Conservation (phyloP, 768 basidiomycete genomes). For the Gelatoporia subvermispora region DNA sequence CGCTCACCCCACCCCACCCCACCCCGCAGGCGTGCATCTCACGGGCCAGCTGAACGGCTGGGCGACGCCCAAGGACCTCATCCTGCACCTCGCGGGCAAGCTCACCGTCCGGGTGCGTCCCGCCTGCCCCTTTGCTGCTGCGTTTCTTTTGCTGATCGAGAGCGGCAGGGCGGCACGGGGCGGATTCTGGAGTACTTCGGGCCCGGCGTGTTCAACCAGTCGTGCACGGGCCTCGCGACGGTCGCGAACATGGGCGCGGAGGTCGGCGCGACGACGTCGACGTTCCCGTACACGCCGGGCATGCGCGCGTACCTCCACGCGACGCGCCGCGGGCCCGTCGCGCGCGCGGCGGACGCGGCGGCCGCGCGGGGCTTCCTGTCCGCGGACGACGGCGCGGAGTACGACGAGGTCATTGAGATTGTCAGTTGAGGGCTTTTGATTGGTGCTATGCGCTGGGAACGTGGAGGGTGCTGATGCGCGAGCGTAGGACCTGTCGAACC, state of each 20-base stretch:
- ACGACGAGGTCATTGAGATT: constrained; percentile 92
- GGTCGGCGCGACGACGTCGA: constrained; percentile 99
- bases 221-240: constrained; percentile 95
- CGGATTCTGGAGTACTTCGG: constrained; percentile 97
- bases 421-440: constrained; percentile 41
- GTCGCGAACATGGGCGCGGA: constrained; percentile 99
- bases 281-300: constrained; percentile 89
- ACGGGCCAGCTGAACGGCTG: constrained; percentile 86
- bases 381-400: constrained; percentile 85
- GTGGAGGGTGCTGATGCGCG: no score
- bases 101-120: constrained; percentile 81
- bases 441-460: neutral
- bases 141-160: constrained; percentile 1
- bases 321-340: constrained; percentile 84
- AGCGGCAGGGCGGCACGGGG: constrained; percentile 83
- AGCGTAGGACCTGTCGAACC: constrained; percentile 72
- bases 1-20: neutral
- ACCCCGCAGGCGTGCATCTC: constrained; percentile 68
- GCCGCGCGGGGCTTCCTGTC: constrained; percentile 70
- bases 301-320: constrained; percentile 90
- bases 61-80: constrained; percentile 95
- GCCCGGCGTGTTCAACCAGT: constrained; percentile 81
- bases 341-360: constrained; percentile 81
- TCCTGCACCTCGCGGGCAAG: constrained; percentile 89
- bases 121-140: neutral